Conservation (phyloP, 805 yeast genomes). For the Cephaloascus fragrans region DNA sequence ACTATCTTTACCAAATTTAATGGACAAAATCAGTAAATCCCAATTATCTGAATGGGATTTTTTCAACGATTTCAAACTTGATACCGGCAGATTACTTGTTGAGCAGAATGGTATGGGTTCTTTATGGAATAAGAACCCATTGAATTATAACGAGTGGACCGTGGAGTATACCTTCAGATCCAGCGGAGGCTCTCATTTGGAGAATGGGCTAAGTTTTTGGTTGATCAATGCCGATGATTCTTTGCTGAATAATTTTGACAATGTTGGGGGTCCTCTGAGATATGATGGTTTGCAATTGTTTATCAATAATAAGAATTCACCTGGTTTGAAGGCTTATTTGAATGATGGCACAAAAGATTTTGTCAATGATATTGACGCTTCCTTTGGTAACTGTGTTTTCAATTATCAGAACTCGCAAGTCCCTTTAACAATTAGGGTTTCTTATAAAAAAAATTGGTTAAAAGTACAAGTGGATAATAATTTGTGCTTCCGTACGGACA, state of each 20-base stretch:
- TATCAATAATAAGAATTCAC: constrained; percentile 39
- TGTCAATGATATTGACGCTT: constrained; percentile 16
- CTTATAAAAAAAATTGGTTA: constrained; percentile 41
- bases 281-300: constrained; percentile 60
- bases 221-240: constrained; percentile 20
- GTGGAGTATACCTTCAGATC: constrained; percentile 57
- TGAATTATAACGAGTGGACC: constrained; percentile 34
- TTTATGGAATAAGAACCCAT: constrained; percentile 24
- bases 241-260: constrained; percentile 7
- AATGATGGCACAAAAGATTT: constrained; percentile 44
- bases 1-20: constrained; percentile 28
- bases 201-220: constrained; percentile 56
- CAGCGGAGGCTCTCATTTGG: constrained; percentile 29
- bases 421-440: constrained; percentile 59
- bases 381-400: constrained; percentile 49
- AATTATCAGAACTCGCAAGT: constrained; percentile 59
- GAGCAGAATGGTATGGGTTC: constrained; percentile 26
- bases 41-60: constrained; percentile 24
- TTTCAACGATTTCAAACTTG: constrained; percentile 25
- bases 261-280: constrained; percentile 39
- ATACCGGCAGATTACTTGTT: constrained; percentile 42
- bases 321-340: constrained; percentile 46
- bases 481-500: constrained; percentile 57
- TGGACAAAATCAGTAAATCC: constrained; percentile 12
- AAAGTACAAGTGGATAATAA: constrained; percentile 68